Conservation (phyloP, 2,329 filamentous ascomycete genomes). For the Fusarium sp. region DNA sequence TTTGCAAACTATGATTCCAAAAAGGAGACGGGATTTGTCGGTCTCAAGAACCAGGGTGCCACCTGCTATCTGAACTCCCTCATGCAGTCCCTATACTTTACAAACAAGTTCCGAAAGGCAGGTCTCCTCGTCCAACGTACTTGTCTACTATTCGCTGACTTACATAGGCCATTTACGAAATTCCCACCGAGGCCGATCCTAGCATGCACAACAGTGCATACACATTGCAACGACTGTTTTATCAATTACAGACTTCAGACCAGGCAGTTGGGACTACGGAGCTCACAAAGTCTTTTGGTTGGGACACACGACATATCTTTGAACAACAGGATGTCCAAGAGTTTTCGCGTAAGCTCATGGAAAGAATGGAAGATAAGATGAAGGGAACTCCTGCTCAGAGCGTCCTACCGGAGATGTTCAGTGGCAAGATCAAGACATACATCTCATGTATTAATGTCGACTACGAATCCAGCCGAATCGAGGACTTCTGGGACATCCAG, state of each 20-base stretch:
- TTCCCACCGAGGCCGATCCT: conserved; percentile 89
- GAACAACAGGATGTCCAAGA: conserved; percentile 99
- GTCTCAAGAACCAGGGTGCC: conserved; percentile 95
- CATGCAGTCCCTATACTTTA: conserved; percentile 87
- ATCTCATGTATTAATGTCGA: conserved; percentile 98
- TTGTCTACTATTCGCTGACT: conserved; percentile 28
- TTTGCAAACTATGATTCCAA: conserved; percentile 98
- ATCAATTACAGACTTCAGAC: conserved; percentile 89
- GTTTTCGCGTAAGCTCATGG: conserved; percentile 95
- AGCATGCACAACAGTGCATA: conserved; percentile 90
- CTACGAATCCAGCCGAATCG: conserved; percentile 93
- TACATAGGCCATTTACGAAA: conserved; percentile 89
- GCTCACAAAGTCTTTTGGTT: conserved; percentile 95
- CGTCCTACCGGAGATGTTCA: conserved; percentile 89
- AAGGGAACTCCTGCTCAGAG: conserved; percentile 95
- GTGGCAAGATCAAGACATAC: conserved; percentile 98
- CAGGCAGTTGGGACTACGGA: conserved; percentile 90
- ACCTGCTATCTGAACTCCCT: conserved; percentile 91
- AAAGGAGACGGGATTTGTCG: conserved; percentile 97
- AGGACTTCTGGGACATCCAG: conserved; percentile 99
- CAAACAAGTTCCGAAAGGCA: conserved; percentile 93
- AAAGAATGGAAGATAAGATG: conserved; percentile 97
- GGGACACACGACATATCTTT: conserved; percentile 98
- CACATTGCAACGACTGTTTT: conserved; percentile 93
- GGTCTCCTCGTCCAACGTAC: conserved; percentile 3